A percentile compares a stretch with the other conserved stretches of the same genome.
Evolutionary conservation across 2,329 filamentous ascomycete genomes (phyloP).

Genomic region (Paraphoma chrysanthemicola): DNA sequence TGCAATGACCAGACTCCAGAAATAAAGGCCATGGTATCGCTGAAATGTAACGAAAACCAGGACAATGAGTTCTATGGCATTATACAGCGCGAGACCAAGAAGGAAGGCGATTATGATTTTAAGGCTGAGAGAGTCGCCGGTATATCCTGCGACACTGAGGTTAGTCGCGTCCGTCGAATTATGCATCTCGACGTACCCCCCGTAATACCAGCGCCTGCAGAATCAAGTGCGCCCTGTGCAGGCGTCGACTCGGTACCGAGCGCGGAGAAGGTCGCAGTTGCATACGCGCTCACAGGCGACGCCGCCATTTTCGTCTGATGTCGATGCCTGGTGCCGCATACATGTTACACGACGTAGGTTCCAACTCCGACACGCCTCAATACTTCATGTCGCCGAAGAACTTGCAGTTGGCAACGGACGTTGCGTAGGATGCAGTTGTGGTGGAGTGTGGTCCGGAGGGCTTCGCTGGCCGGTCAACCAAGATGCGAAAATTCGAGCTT

Average conservation of each 20-base stretch:
- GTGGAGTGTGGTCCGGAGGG: background rate
- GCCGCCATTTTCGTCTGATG: constrained; percentile 15
- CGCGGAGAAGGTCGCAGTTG: constrained; percentile 17
- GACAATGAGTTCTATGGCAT: constrained; percentile 54
- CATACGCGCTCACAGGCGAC: constrained; percentile 13
- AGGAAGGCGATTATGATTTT: constrained; percentile 47
- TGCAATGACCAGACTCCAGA: constrained; percentile 56
- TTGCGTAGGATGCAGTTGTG: background rate
- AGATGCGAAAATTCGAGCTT: background rate
- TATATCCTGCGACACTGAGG: constrained; percentile 31
- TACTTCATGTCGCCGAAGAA: background rate
- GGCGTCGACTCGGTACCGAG: constrained; percentile 23
- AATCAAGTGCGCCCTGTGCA: constrained; percentile 34
- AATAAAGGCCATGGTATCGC: constrained; percentile 56
- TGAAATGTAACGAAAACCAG: constrained; percentile 58
- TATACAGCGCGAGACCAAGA: constrained; percentile 47
- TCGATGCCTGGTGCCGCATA: background rate
- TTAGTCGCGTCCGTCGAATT: background rate
- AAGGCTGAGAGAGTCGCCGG: constrained; percentile 36
- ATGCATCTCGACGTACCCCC: constrained; percentile 27
- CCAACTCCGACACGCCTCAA: background rate
- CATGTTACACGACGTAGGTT: background rate
- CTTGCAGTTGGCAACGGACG: background rate
- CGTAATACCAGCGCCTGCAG: constrained; percentile 41
- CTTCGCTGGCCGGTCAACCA: background rate